Conservation (phyloP, 2,329 filamentous ascomycete species). For the Dryadomyces quercivorus region DNA sequence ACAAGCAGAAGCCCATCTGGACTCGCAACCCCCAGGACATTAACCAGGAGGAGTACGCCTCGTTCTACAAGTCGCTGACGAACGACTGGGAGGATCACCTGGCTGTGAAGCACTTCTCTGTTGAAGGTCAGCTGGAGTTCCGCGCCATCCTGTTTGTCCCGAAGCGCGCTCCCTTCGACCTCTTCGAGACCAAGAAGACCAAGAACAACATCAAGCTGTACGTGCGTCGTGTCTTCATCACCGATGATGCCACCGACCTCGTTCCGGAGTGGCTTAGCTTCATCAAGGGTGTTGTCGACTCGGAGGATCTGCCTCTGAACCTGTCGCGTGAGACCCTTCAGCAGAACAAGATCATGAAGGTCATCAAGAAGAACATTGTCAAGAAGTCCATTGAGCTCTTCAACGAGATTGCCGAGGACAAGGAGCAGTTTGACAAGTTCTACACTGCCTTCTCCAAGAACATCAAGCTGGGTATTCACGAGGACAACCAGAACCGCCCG, state of each 20-base stretch:
- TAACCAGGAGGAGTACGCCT: constrained; percentile 87
- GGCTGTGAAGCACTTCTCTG: constrained; percentile 99
- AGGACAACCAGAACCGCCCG: constrained; percentile 94
- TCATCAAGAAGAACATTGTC: constrained; percentile 99
- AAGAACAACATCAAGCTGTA: constrained; percentile 99
- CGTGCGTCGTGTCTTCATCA: constrained; percentile 99
- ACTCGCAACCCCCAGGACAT: constrained; percentile 96
- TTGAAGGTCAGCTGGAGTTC: constrained; percentile 99
- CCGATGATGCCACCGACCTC: constrained; percentile 96
- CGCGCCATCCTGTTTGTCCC: constrained; percentile 98
- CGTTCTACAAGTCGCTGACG: constrained; percentile 99
- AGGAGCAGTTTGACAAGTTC: constrained; percentile 99
- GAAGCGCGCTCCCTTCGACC: constrained; percentile 98
- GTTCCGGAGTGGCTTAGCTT: constrained; percentile 99
- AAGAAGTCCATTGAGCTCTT: constrained; percentile 99
- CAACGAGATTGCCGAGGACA: constrained; percentile 97
- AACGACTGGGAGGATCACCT: constrained; percentile 99
- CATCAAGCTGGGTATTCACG: constrained; percentile 99
- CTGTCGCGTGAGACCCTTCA: constrained; percentile 99
- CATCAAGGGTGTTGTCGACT: constrained; percentile 99
- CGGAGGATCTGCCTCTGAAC: constrained; percentile 98
- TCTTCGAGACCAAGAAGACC: constrained; percentile 99
- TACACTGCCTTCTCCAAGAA: constrained; percentile 99
- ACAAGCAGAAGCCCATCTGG: constrained; percentile 99
- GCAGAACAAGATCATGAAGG: constrained; percentile 99